Conservation (phyloP, 768 basidiomycete species). For the Lenzites betulinus region DNA sequence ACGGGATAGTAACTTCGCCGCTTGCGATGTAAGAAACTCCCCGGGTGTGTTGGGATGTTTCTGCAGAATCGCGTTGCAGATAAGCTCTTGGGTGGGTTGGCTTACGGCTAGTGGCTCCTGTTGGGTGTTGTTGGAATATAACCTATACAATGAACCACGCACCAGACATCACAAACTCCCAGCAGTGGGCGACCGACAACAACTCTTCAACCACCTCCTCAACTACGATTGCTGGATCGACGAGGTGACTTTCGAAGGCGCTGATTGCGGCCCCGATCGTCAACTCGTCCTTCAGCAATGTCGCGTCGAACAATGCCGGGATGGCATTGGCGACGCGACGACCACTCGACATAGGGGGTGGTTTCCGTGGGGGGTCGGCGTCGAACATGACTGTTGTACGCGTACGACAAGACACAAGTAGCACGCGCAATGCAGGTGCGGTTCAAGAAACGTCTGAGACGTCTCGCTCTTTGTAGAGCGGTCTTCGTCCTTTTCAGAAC, state of each 20-base stretch:
- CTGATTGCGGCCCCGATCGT: not conserved
- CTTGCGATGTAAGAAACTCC: constrained; percentile 1
- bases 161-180: constrained; percentile 9
- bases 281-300: constrained; percentile 1
- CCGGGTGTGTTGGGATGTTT: constrained; percentile 1
- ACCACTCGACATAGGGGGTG: not conserved
- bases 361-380: not conserved
- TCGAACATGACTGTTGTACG: not conserved
- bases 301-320: constrained; percentile 1
- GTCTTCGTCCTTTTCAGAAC: not conserved
- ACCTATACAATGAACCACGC: not conserved
- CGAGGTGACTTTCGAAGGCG: constrained; percentile 1
- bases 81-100: not conserved
- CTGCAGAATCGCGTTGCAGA: constrained; percentile 1
- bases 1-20: not conserved
- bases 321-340: not conserved
- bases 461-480: not conserved
- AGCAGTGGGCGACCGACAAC: not conserved
- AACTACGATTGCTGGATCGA: not conserved
- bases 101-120: not conserved
- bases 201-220: not conserved
- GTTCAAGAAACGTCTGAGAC: not conserved
- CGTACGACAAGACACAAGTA: not conserved
- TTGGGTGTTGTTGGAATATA: not conserved
- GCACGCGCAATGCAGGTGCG: not conserved